phyloP scores from a whole-genome alignment of 2,329 filamentous ascomycete genomes.

The Plenodomus lindquistii region DNA sequence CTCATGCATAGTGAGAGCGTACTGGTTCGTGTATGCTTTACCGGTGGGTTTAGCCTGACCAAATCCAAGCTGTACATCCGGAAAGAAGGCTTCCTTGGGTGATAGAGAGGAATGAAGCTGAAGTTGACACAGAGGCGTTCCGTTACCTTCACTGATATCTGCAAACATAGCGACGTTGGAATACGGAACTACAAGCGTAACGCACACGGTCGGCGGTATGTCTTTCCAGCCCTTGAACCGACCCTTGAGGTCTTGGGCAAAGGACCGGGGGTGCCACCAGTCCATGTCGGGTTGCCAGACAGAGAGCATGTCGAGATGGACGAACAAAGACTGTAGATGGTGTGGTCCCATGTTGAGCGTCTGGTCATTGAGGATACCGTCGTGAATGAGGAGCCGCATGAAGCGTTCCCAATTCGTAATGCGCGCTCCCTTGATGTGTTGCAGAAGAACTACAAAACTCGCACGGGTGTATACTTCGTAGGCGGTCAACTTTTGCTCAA shows the following conservation, averaged over 20 bases:
- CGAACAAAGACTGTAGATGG: constrained; percentile 13
- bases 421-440: background rate
- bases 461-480: constrained; percentile 16
- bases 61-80: constrained; percentile 17
- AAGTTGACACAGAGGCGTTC: constrained; percentile 10
- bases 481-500: constrained; percentile 19
- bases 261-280: background rate
- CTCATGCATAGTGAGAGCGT: constrained; percentile 7
- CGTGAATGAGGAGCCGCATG: constrained; percentile 2
- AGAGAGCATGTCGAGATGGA: constrained; percentile 12
- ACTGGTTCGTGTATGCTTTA: constrained; percentile 8
- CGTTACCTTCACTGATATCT: constrained; percentile 1
- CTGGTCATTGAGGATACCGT: constrained; percentile 6
- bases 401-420: constrained; percentile 6
- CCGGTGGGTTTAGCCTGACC: constrained; percentile 10
- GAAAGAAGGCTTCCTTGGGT: constrained; percentile 4
- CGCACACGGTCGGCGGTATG: constrained; percentile 13
- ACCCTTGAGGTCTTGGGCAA: background rate
- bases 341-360: constrained; percentile 10
- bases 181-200: constrained; percentile 19
- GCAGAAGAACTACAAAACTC: constrained; percentile 13
- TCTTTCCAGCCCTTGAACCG: constrained; percentile 17
- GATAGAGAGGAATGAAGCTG: constrained; percentile 6
- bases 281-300: background rate
- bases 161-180: constrained; percentile 5